phyloP scores from a whole-genome alignment of 768 basidiomycete genomes.

The Amanita rimosa region DNA sequence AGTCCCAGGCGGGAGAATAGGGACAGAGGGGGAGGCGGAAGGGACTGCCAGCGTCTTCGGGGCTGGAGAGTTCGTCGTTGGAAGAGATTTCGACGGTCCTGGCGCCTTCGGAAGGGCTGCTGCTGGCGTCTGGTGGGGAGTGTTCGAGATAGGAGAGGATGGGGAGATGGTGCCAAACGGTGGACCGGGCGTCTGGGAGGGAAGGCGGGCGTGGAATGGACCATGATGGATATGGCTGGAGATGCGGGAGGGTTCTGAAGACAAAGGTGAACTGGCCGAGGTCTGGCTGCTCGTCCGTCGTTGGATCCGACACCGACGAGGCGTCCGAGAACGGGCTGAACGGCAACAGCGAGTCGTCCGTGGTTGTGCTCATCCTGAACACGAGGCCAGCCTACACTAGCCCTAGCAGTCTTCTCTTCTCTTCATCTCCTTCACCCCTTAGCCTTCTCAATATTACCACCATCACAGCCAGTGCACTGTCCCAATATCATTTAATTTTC shows the following conservation, averaged over 20 bases:
- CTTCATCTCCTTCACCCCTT: neutral
- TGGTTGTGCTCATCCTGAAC: conserved; percentile 4
- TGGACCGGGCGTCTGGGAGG: conserved; percentile 32
- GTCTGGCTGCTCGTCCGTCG: conserved; percentile 58
- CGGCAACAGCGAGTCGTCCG: neutral
- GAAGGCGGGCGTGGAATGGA: conserved; percentile 7
- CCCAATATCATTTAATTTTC: too few relatives aligned
- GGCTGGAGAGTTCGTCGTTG: neutral
- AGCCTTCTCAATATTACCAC: neutral
- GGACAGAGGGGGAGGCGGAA: neutral
- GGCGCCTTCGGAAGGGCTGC: neutral
- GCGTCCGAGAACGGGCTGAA: conserved; percentile 6
- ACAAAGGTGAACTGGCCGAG: conserved; percentile 64
- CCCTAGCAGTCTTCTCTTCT: neutral
- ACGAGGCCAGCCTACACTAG: neutral
- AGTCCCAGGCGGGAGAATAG: conserved; percentile 2
- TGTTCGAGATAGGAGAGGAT: conserved; percentile 43
- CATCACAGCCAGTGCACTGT: neutral
- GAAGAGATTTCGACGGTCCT: conserved; percentile 4
- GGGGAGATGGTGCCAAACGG: conserved; percentile 52
- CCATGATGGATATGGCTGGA: conserved; percentile 36
- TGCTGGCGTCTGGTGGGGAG: conserved; percentile 7
- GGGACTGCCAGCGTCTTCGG: neutral
- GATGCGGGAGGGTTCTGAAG: conserved; percentile 50
- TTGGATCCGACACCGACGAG: conserved; percentile 29